Conservation (phyloP, 2,329 filamentous ascomycete genomes). For the Microsporum canis region DNA sequence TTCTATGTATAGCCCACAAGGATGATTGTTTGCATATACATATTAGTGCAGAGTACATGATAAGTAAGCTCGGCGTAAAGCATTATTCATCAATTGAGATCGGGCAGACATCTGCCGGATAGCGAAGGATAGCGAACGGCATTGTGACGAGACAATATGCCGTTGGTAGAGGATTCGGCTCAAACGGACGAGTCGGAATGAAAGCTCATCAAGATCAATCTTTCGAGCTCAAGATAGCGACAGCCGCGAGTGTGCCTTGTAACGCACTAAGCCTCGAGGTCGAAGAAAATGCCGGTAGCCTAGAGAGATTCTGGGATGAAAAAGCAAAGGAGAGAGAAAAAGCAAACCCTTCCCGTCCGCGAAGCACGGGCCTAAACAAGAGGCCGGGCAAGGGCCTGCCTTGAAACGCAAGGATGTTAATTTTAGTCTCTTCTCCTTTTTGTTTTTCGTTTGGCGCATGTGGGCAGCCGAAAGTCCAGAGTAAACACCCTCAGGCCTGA, state of each 20-base stretch:
- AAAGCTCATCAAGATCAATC: neutral
- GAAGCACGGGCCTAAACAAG: conserved; percentile 4
- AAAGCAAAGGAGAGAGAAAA: conserved; percentile 3
- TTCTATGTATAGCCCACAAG: neutral
- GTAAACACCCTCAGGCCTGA: neutral
- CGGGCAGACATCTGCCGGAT: neutral
- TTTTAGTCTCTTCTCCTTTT: neutral
- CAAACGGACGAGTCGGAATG: neutral
- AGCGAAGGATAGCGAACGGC: neutral
- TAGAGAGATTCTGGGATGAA: neutral
- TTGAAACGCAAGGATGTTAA: conserved; percentile 1
- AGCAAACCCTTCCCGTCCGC: conserved; percentile 2
- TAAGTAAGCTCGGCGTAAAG: neutral
- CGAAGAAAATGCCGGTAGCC: neutral
- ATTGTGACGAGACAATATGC: neutral
- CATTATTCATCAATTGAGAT: neutral
- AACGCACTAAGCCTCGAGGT: neutral
- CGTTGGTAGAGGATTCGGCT: neutral
- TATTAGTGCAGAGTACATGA: neutral
- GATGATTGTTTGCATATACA: neutral
- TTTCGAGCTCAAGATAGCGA: neutral
- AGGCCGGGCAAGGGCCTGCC: neutral
- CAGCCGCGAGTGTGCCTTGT: neutral
- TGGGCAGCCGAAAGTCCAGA: neutral
- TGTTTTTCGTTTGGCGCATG: neutral